phyloP scores from a whole-genome alignment of 106 monocot genomes.

The Posidonia australis region DNA sequence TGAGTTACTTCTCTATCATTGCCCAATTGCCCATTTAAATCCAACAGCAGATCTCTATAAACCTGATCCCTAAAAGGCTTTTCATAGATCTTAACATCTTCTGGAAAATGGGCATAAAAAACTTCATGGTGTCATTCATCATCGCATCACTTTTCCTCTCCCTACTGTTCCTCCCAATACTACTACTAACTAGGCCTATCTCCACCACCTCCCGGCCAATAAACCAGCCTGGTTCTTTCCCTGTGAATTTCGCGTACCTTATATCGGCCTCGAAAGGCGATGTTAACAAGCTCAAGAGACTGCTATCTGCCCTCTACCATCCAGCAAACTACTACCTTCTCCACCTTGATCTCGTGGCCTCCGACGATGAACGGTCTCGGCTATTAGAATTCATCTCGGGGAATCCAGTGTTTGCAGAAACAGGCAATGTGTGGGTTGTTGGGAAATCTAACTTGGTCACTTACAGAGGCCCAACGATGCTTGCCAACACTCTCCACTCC shows the following conservation, averaged over 20 bases:
- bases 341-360: conserved; percentile 66
- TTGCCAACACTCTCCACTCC: conserved; percentile 74
- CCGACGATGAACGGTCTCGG: conserved; percentile 21
- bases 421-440: conserved; percentile 61
- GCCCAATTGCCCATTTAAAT: too few species aligned
- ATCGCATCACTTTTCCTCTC: conserved; percentile 44
- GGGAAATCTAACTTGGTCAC: conserved; percentile 66
- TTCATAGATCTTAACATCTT: background rate
- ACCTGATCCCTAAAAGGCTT: too few species aligned
- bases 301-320: conserved; percentile 65
- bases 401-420: conserved; percentile 28
- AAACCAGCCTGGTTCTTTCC: conserved; percentile 12
- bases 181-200: conserved; percentile 22
- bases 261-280: conserved; percentile 78
- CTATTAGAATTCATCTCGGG: conserved; percentile 27
- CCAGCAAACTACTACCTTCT: conserved; percentile 70
- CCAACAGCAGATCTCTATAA: too few species aligned
- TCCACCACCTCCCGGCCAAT: background rate
- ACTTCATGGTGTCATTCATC: conserved; percentile 38
- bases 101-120: conserved; percentile 46
- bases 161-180: conserved; percentile 45
- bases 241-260: conserved; percentile 76
- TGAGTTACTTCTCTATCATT: too few species aligned
- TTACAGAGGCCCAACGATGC: conserved; percentile 91
- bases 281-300: conserved; percentile 30